These are phyloP conservation scores for Leptographium flavum DNA, from an alignment of 2,329 filamentous ascomycete species.

Conservation along the genomic window DNA sequence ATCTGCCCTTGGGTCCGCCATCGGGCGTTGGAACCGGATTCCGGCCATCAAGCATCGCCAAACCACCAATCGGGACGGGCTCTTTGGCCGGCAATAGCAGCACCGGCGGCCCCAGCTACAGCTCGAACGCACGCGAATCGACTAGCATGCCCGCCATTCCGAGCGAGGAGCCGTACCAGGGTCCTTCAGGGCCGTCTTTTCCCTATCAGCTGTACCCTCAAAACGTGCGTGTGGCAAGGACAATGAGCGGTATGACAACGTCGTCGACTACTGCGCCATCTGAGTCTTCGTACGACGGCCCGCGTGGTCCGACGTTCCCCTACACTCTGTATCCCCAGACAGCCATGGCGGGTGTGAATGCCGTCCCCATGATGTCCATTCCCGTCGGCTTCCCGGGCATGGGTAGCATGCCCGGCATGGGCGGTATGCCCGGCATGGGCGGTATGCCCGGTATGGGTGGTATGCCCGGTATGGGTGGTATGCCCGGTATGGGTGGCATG, in stretches of 20 bases:
- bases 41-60: constrained; percentile 40
- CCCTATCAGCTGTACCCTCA: constrained; percentile 79
- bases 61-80: constrained; percentile 22
- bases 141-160: constrained; percentile 8
- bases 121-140: constrained; percentile 12
- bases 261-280: constrained; percentile 22
- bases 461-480: no score
- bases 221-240: constrained; percentile 57
- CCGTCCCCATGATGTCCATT: constrained; percentile 22
- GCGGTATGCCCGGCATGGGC: no score
- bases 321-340: constrained; percentile 80
- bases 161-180: constrained; percentile 52
- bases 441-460: no score
- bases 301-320: constrained; percentile 62
- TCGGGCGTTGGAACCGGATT: no score
- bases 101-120: constrained; percentile 15
- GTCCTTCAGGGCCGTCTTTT: constrained; percentile 61
- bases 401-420: no score
- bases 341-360: constrained; percentile 45
- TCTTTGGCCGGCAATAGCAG: constrained; percentile 8
- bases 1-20: no score
- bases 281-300: constrained; percentile 38
- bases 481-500: no score
- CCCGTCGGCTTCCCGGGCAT: constrained; percentile 64
- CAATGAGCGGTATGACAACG: constrained; percentile 47